Conservation (phyloP, 257 asterid genomes). For the Forsythia suspensa region DNA sequence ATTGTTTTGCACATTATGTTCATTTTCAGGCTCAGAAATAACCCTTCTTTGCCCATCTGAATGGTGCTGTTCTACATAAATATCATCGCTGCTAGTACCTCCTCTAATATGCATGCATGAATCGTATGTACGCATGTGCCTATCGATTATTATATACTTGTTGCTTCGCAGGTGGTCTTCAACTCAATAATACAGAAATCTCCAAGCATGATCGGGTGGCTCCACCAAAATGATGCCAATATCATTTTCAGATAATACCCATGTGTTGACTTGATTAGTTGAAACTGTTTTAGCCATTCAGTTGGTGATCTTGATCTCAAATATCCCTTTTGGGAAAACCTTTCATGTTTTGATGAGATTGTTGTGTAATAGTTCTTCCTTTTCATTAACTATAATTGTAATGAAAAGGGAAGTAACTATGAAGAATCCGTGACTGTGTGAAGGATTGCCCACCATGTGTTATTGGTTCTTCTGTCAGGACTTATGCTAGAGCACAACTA, state of each 20-base stretch:
- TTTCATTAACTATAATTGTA: neutral
- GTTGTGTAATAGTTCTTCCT: neutral
- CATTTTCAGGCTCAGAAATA: neutral
- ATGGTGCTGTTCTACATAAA: too few relatives aligned
- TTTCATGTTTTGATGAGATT: neutral
- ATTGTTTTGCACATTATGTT: neutral
- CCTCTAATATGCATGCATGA: neutral
- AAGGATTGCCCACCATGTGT: neutral
- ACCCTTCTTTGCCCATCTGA: neutral
- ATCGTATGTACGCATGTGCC: neutral
- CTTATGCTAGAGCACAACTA: too few relatives aligned
- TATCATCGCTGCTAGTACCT: neutral
- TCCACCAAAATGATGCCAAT: slow-evolving; percentile 28
- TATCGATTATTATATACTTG: slow-evolving; percentile 5
- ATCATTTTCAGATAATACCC: neutral
- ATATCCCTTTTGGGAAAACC: neutral
- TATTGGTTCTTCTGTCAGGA: neutral
- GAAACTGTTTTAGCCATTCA: neutral
- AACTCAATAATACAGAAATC: slow-evolving; percentile 37
- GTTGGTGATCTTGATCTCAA: neutral
- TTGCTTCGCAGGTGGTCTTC: slow-evolving; percentile 47
- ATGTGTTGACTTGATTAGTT: neutral
- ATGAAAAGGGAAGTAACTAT: neutral
- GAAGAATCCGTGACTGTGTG: neutral
- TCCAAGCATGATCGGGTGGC: slow-evolving; percentile 30